Conservation (phyloP, 805 yeast genomes). For the Monosporozyma yasuniensis region DNA sequence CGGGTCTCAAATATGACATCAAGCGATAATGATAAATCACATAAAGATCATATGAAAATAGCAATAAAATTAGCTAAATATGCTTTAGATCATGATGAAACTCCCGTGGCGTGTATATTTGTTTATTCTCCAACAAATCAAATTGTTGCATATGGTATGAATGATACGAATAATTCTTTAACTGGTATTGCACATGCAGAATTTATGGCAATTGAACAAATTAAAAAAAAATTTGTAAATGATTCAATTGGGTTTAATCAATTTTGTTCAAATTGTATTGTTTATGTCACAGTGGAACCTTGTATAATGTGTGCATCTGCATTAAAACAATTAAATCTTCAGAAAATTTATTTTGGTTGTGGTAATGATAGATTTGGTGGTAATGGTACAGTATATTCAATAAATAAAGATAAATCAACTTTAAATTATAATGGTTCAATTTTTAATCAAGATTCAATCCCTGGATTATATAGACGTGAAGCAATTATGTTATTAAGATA, state of each 20-base stretch:
- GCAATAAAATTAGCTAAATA: conserved; percentile 51
- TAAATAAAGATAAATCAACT: conserved; percentile 39
- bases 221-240: conserved; percentile 29
- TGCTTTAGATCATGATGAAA: conserved; percentile 62
- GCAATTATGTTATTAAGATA: conserved; percentile 73
- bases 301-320: conserved; percentile 98
- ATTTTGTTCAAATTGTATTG: conserved; percentile 46
- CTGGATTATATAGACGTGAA: conserved; percentile 73
- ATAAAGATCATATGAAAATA: conserved; percentile 35
- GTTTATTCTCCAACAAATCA: conserved; percentile 37
- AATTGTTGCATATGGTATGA: conserved; percentile 69
- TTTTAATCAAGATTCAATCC: conserved; percentile 36
- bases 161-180: conserved; percentile 74
- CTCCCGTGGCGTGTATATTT: conserved; percentile 78
- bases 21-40: not conserved
- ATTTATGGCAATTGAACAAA: conserved; percentile 62
- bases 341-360: conserved; percentile 78
- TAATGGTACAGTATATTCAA: conserved; percentile 72
- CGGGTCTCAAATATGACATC: too few relatives aligned
- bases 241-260: conserved; percentile 12
- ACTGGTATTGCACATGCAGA: conserved; percentile 94
- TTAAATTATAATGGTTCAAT: conserved; percentile 1
- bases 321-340: conserved; percentile 66
- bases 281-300: conserved; percentile 95
- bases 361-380: conserved; percentile 96